Evolutionary conservation across 306 rosid genomes (phyloP).

Genomic region (Casuarina glauca): DNA sequence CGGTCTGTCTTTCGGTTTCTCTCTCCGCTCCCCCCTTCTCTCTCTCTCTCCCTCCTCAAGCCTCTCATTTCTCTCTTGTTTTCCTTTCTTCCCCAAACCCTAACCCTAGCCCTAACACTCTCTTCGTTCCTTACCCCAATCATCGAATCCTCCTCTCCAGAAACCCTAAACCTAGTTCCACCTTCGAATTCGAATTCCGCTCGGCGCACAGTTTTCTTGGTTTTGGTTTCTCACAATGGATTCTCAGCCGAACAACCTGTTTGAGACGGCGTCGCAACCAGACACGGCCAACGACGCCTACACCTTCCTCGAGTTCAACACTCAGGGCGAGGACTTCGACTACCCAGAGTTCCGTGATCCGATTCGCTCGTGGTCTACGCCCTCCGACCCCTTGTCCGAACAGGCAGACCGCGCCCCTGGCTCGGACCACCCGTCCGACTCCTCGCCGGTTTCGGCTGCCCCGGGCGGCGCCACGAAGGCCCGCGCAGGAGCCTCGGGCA

Average conservation of each 20-base stretch:
- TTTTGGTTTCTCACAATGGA: conserved; percentile 53
- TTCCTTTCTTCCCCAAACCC: conserved; percentile 49
- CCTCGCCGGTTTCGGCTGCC: conserved; percentile 84
- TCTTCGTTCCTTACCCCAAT: not conserved
- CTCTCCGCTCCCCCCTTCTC: conserved; percentile 14
- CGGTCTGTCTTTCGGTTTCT: conserved; percentile 13
- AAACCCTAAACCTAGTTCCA: conserved; percentile 41
- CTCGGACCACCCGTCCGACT: conserved; percentile 82
- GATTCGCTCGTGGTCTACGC: conserved; percentile 95
- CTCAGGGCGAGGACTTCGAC: conserved; percentile 98
- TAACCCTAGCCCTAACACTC: conserved; percentile 55
- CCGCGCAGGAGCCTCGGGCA: conserved; percentile 52
- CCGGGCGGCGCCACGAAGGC: conserved; percentile 73
- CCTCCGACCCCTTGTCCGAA: conserved; percentile 83
- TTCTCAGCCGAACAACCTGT: conserved; percentile 78
- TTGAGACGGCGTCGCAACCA: conserved; percentile 96
- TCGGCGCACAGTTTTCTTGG: not conserved
- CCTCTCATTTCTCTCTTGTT: conserved; percentile 10
- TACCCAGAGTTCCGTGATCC: conserved; percentile 96
- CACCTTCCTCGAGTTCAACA: conserved; percentile 96
- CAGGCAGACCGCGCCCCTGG: conserved; percentile 67
- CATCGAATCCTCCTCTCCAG: conserved; percentile 3
- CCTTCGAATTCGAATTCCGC: conserved; percentile 12
- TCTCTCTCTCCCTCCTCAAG: conserved; percentile 3
- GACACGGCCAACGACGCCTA: conserved; percentile 95